phyloP scores from a whole-genome alignment of 768 basidiomycete genomes.

The Cystofilobasidium macerans region DNA sequence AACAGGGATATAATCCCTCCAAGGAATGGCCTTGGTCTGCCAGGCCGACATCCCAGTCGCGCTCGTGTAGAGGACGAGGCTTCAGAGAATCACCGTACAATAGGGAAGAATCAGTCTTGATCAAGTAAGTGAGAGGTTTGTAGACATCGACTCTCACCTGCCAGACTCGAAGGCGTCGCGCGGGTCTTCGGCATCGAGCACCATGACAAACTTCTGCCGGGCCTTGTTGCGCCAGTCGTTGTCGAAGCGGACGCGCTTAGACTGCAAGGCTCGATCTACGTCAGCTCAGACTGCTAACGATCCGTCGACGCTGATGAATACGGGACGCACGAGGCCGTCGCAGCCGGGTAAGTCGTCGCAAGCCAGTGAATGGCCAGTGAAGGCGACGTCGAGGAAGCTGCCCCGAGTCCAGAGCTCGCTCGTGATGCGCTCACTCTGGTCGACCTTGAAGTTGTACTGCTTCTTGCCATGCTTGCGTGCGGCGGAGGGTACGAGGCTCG shows the following conservation, averaged over 20 bases:
- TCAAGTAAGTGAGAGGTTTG: not conserved
- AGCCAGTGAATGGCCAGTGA: not conserved
- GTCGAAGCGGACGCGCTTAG: slow-evolving; percentile 10
- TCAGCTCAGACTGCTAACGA: not conserved
- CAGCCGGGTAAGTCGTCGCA: slow-evolving; percentile 15
- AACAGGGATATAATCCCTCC: slow-evolving; percentile 24
- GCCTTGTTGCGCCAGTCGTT: not conserved
- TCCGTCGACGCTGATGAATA: not conserved
- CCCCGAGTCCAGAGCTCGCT: slow-evolving; percentile 8
- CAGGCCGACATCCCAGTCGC: slow-evolving; percentile 17
- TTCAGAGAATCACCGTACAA: too few relatives aligned
- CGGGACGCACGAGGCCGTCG: slow-evolving; percentile 1
- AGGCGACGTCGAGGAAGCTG: slow-evolving; percentile 16
- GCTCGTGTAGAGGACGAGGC: slow-evolving; percentile 16
- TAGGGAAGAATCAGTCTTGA: too few relatives aligned
- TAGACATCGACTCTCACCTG: not conserved
- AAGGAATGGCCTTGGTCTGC: slow-evolving; percentile 24
- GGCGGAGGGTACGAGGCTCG: not conserved
- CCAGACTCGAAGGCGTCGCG: slow-evolving; percentile 19
- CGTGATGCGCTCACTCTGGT: slow-evolving; percentile 11
- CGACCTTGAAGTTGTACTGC: slow-evolving; percentile 1
- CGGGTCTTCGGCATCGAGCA: slow-evolving; percentile 16
- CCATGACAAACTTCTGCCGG: slow-evolving; percentile 14
- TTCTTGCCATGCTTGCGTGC: slow-evolving; percentile 5
- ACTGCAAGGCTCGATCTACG: not conserved